A percentile compares a stretch with the other conserved stretches of the same genome.
phyloP scores from a whole-genome alignment of 495 filamentous ascomycete genomes.

The Hapsidospora chrysogenum region DNA sequence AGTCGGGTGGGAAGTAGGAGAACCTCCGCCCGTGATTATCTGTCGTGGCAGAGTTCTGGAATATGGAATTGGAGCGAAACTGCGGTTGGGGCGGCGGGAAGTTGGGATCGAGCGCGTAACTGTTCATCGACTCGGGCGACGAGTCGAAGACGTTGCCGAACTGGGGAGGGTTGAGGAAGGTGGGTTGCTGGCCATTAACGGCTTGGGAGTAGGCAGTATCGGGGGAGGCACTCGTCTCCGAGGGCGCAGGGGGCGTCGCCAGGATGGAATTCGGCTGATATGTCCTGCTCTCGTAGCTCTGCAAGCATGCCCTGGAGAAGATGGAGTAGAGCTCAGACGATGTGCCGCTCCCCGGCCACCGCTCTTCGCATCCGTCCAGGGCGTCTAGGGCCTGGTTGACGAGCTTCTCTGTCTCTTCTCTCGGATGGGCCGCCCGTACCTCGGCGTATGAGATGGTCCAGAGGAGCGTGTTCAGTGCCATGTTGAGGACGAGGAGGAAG shows the following conservation, averaged over 20 bases:
- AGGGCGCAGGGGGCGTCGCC: constrained; percentile 40
- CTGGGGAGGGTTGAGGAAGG: constrained; percentile 20
- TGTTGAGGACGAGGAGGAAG: constrained; percentile 73
- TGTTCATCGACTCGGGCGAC: constrained; percentile 20
- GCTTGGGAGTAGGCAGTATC: constrained; percentile 14
- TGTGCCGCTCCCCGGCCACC: constrained; percentile 81
- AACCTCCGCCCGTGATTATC: constrained; percentile 28
- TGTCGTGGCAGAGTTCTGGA: constrained; percentile 26
- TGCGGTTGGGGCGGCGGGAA: constrained; percentile 21
- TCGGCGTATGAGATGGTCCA: constrained; percentile 80
- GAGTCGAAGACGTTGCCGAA: constrained; percentile 36
- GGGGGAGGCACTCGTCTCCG: constrained; percentile 25
- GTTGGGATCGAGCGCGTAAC: constrained; percentile 14
- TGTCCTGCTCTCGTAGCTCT: constrained; percentile 43
- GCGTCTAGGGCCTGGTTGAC: constrained; percentile 56
- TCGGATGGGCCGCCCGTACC: constrained; percentile 49
- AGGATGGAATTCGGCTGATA: constrained; percentile 35
- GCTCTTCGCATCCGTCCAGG: constrained; percentile 54
- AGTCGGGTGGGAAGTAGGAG: constrained; percentile 37
- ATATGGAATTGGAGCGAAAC: constrained; percentile 40
- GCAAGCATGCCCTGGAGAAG: constrained; percentile 66
- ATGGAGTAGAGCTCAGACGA: constrained; percentile 64
- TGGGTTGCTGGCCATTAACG: background rate
- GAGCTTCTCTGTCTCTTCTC: constrained; percentile 54
- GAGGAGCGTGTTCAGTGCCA: constrained; percentile 70